Evolutionary conservation across 2,329 filamentous ascomycete species (phyloP).

Genomic region (Fusarium sp.): DNA sequence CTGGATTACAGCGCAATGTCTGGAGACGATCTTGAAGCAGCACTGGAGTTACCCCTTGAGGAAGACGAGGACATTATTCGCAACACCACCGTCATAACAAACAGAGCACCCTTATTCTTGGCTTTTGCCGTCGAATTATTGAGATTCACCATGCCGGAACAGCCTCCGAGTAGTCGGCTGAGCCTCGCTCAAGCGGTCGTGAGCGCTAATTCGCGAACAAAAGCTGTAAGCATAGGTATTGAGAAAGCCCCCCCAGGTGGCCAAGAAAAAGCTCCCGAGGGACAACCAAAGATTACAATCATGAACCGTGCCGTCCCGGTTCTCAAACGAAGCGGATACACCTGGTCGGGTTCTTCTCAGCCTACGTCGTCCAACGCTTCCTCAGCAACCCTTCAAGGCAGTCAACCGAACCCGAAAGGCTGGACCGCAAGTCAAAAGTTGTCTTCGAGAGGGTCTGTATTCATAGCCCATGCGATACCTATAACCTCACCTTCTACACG

Average conservation of each 20-base stretch:
- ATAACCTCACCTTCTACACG: constrained; percentile 57
- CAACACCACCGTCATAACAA: constrained; percentile 72
- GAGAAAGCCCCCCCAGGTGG: constrained; percentile 73
- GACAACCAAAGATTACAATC: constrained; percentile 78
- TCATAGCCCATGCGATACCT: constrained; percentile 64
- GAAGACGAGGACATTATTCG: constrained; percentile 70
- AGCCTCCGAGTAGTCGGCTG: constrained; percentile 84
- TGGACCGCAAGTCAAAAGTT: constrained; percentile 67
- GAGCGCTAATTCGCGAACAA: constrained; percentile 81
- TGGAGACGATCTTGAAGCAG: constrained; percentile 71
- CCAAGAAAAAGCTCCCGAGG: constrained; percentile 77
- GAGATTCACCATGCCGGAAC: constrained; percentile 85
- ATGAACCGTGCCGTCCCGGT: constrained; percentile 80
- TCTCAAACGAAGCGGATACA: constrained; percentile 81
- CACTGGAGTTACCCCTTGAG: constrained; percentile 69
- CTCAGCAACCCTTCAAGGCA: constrained; percentile 28
- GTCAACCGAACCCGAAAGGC: constrained; percentile 40
- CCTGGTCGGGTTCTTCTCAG: constrained; percentile 48
- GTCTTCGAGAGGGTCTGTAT: constrained; percentile 65
- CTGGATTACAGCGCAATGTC: constrained; percentile 56
- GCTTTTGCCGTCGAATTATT: constrained; percentile 81
- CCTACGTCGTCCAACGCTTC: constrained; percentile 32
- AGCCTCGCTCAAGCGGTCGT: constrained; percentile 88
- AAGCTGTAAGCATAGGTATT: constrained; percentile 80
- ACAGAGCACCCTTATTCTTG: constrained; percentile 83